Evolutionary conservation across 495 filamentous ascomycete species (phyloP), one percentile per base, ranked within the genome.

Genomic region (Penicillium malachiteum): DNA sequence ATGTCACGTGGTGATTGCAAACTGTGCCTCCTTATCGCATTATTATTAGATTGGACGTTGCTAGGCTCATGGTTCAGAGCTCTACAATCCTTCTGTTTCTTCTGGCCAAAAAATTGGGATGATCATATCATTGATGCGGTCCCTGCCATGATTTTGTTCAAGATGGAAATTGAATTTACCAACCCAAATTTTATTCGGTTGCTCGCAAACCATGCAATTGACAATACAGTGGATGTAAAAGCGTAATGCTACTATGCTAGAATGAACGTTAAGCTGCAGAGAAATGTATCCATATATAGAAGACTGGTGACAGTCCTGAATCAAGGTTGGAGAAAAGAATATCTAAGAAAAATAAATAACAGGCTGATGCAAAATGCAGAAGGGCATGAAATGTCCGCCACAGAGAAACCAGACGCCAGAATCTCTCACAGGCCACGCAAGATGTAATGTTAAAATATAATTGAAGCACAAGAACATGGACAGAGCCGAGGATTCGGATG

Each of bases 1-100:
- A 11, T 1, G 26, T 5, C 69, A 73, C 69, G 69, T 75, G 72
- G 55, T 58, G 67, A 75, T 72, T 26, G 21, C 4, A 4, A 26
- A 26, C 2, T 26, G 21, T 26, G 4, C 4, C 21, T 1, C 4
- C 21, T 26, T 26, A 26, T 26, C 21, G 21, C 21, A 1, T 26
- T 26, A 1, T 26, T 26, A 26, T 26, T 26, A 26, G 21, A 26
- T 26, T 26, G 21, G 21, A 26, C 21, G 21, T 2, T 26, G 21
- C 21, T 26, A 71, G 71, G 61, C 16, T n/a, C 7, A 44, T 21
- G 16, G n/a, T 44, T 12, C 26, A 44, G 9, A 44, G 18, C 18
- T 8, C 3, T 26, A 26, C 16, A 44, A 44, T 3, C 7, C 10
- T 9, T 30, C 21, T 26, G 21, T 26, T 26, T 26, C 4, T 26